A percentile compares a stretch with the other conserved stretches of the same genome.
Evolutionary conservation across 1,284 basidiomycete species (phyloP).

Genomic region (Vanrija humicola): DNA sequence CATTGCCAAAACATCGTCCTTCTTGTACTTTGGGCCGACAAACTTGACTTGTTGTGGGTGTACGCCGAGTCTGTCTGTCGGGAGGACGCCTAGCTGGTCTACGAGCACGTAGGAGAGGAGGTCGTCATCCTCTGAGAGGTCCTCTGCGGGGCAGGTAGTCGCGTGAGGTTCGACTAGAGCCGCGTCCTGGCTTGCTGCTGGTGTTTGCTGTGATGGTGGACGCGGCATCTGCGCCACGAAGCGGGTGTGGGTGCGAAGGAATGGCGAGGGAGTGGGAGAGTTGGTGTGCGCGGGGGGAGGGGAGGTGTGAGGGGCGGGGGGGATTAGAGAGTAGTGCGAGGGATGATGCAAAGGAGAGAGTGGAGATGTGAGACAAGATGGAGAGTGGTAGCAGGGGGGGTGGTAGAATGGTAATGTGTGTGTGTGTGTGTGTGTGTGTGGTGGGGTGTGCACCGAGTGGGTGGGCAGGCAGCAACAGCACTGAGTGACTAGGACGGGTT

Average conservation of each 20-base stretch:
- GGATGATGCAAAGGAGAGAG: neutral
- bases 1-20: slow-evolving; percentile 35
- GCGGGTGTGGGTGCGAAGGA: neutral
- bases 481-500: too few relatives aligned
- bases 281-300: neutral
- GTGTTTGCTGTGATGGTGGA: slow-evolving; percentile 4
- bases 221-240: slow-evolving; percentile 7
- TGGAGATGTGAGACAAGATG: neutral
- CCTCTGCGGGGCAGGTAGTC: slow-evolving; percentile 33
- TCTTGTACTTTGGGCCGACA: slow-evolving; percentile 35
- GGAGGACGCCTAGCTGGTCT: slow-evolving; percentile 40
- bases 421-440: neutral
- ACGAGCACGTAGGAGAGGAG: slow-evolving; percentile 46
- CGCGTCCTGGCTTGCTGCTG: neutral
- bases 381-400: neutral
- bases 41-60: slow-evolving; percentile 47
- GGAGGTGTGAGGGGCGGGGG: neutral
- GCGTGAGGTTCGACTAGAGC: neutral
- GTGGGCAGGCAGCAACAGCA: too few relatives aligned
- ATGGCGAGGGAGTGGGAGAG: neutral
- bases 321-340: neutral
- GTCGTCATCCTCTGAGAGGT: slow-evolving; percentile 47
- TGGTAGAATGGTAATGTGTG: neutral
- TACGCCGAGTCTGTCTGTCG: slow-evolving; percentile 37
- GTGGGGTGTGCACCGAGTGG: too few relatives aligned